Evolutionary conservation across 257 asterid species (phyloP).

Genomic region (Plantago major): DNA sequence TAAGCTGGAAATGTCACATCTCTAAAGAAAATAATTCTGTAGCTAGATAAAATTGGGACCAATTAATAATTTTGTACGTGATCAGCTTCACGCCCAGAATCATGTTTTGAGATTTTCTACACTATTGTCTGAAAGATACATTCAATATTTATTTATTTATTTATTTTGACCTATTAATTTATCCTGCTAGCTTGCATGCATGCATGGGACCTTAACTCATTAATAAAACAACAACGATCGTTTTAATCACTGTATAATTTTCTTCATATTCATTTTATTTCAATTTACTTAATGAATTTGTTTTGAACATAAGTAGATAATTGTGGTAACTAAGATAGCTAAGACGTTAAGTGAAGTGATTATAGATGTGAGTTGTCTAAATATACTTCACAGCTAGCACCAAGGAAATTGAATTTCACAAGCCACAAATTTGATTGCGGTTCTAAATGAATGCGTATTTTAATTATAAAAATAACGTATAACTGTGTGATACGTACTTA

Average conservation of each 20-base stretch:
- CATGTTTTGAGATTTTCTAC: neutral
- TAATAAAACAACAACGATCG: neutral
- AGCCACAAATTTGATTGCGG: neutral
- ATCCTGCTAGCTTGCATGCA: neutral
- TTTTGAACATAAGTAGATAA: no score
- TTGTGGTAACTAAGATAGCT: no score
- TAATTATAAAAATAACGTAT: neutral
- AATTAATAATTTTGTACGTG: no score
- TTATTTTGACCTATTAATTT: no score
- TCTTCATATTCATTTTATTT: no score
- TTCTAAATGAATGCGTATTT: neutral
- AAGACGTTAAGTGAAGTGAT: neutral
- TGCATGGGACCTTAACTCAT: neutral
- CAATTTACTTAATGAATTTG: no score
- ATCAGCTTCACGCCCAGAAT: no score
- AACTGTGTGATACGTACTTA: neutral
- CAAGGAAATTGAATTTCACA: slow-evolving; percentile 2
- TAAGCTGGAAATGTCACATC: no score
- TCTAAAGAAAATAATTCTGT: no score
- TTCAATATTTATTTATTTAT: neutral
- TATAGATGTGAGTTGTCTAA: neutral
- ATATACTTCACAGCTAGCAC: slow-evolving; percentile 4
- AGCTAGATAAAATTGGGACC: no score
- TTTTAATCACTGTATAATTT: neutral
- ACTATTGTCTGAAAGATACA: neutral